Conservation (phyloP, 805 yeast species). For the Starmerella tilneyi region DNA sequence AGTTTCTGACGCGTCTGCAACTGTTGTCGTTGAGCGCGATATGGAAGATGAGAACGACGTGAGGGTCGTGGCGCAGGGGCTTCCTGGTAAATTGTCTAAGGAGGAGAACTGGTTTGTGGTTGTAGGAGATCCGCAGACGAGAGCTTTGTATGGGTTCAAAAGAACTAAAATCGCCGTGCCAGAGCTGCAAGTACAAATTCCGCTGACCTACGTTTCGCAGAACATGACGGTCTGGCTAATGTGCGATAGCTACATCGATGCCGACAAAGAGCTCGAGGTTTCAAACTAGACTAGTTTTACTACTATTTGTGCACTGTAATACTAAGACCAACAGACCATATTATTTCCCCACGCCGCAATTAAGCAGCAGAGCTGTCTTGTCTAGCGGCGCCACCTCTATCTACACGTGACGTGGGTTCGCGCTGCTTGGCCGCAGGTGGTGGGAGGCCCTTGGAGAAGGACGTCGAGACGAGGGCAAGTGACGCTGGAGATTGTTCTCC, state of each 20-base stretch:
- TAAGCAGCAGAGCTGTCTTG: too few species aligned
- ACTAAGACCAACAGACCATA: background rate
- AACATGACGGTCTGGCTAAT: constrained; percentile 67
- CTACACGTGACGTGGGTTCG: too few species aligned
- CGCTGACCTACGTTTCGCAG: constrained; percentile 32
- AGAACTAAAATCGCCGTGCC: constrained; percentile 48
- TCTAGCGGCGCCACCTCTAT: too few species aligned
- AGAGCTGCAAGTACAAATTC: constrained; percentile 37
- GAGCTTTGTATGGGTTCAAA: constrained; percentile 62
- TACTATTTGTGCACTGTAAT: background rate
- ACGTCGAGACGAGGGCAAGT: too few species aligned
- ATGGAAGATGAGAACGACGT: constrained; percentile 63
- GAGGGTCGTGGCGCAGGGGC: constrained; percentile 32
- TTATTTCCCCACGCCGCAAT: background rate
- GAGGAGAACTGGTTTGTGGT: constrained; percentile 66
- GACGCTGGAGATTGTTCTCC: too few species aligned
- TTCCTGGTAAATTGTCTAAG: background rate
- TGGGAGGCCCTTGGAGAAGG: too few species aligned
- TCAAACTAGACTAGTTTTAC: background rate
- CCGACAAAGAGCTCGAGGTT: constrained; percentile 63
- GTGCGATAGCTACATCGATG: constrained; percentile 87
- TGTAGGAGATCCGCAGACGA: constrained; percentile 53
- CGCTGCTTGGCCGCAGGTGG: background rate
- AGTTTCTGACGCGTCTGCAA: constrained; percentile 41
- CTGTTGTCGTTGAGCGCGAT: constrained; percentile 36